phyloP scores from a whole-genome alignment of 2,329 filamentous ascomycete species.

The Hirsutella minnesotensis region DNA sequence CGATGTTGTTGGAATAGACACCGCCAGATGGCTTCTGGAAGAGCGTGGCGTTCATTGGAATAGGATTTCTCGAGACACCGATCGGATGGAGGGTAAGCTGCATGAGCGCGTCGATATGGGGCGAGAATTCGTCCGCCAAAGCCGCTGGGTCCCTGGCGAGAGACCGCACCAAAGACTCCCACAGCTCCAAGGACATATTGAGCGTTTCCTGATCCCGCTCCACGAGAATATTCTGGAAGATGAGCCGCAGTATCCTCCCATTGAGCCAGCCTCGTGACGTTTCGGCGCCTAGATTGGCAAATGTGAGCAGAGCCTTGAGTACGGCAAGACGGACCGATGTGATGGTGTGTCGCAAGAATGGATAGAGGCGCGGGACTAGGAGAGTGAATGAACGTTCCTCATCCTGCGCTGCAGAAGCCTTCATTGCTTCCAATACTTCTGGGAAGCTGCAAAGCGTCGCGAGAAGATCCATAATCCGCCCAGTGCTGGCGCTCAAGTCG shows the following conservation, averaged over 20 bases:
- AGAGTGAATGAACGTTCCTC: constrained; percentile 83
- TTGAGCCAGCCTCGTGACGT: constrained; percentile 84
- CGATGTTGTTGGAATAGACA: constrained; percentile 51
- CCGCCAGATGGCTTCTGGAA: constrained; percentile 92
- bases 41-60: constrained; percentile 80
- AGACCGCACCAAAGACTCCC: constrained; percentile 63
- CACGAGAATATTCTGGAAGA: constrained; percentile 92
- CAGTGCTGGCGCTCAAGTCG: constrained; percentile 92
- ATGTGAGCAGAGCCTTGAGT: constrained; percentile 82
- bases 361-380: constrained; percentile 85
- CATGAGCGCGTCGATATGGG: constrained; percentile 71
- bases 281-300: constrained; percentile 73
- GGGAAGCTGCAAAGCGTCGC: constrained; percentile 93
- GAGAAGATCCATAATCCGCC: constrained; percentile 95
- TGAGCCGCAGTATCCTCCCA: constrained; percentile 73
- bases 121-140: constrained; percentile 61
- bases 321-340: constrained; percentile 91
- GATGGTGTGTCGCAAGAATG: constrained; percentile 93
- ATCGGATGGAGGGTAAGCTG: constrained; percentile 81
- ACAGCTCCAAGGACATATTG: constrained; percentile 74
- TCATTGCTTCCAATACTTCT: constrained; percentile 89
- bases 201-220: constrained; percentile 80
- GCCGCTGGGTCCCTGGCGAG: constrained; percentile 51
- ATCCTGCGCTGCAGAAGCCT: constrained; percentile 70
- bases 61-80: constrained; percentile 78